These are phyloP conservation scores for Acorus calamus DNA, from an alignment of 106 monocot genomes.

Conservation along the genomic window DNA sequence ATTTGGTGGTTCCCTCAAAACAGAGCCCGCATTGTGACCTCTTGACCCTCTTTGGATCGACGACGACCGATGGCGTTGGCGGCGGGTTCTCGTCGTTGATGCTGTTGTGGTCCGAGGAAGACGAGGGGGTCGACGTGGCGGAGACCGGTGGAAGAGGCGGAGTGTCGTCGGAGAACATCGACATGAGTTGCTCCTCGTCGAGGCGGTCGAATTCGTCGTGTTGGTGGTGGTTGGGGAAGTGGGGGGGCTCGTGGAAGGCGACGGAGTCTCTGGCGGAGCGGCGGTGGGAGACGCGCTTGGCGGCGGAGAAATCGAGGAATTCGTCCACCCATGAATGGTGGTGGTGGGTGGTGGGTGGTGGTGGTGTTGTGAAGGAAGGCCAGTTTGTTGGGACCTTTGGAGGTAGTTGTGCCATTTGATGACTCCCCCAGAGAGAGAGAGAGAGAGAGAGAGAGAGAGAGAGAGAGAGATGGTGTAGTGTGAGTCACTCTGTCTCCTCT, in stretches of 20 bases:
- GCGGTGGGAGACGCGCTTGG: background rate
- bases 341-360: background rate
- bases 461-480: too few species aligned
- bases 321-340: slow-evolving; percentile 1
- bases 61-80: background rate
- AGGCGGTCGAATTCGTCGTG: background rate
- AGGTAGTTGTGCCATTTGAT: slow-evolving; percentile 1
- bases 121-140: background rate
- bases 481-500: too few species aligned
- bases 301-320: slow-evolving; percentile 4
- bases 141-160: background rate
- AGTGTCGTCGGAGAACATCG: too few species aligned
- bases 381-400: slow-evolving; percentile 6
- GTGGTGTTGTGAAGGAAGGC: background rate
- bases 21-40: too few species aligned
- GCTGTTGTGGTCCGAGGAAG: too few species aligned
- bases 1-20: too few species aligned
- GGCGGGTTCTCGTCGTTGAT: background rate
- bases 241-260: background rate
- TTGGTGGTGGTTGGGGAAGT: background rate
- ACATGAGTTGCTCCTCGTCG: background rate
- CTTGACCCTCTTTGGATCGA: too few species aligned
- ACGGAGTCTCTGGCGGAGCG: slow-evolving; percentile 1
- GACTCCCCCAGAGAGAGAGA: too few species aligned
- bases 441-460: too few species aligned